phyloP scores from a whole-genome alignment of 2,329 filamentous ascomycete genomes.

The Aureobasidium sp. region DNA sequence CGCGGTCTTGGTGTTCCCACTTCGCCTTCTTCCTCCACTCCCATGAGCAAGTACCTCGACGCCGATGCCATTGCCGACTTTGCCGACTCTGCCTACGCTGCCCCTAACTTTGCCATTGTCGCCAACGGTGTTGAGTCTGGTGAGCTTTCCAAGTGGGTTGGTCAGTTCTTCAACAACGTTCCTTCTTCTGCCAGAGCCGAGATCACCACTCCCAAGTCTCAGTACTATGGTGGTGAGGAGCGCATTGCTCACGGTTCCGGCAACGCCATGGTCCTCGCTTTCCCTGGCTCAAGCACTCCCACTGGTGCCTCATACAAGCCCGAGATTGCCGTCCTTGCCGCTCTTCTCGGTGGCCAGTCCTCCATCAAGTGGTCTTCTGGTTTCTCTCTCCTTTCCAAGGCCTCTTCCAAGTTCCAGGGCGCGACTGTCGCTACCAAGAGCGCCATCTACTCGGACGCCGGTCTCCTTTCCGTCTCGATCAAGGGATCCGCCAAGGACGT shows the following conservation, averaged over 20 bases:
- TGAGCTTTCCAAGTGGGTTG: slow-evolving; percentile 80
- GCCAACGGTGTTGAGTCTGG: slow-evolving; percentile 76
- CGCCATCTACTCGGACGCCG: slow-evolving; percentile 85
- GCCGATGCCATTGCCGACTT: slow-evolving; percentile 68
- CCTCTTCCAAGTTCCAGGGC: slow-evolving; percentile 57
- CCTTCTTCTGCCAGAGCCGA: slow-evolving; percentile 46
- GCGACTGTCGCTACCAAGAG: slow-evolving; percentile 68
- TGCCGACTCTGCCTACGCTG: slow-evolving; percentile 72
- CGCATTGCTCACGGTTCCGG: slow-evolving; percentile 69
- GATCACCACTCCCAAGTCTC: slow-evolving; percentile 58
- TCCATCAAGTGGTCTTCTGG: slow-evolving; percentile 93
- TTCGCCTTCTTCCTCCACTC: slow-evolving; percentile 63
- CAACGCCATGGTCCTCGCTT: slow-evolving; percentile 82
- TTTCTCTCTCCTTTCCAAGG: slow-evolving; percentile 84
- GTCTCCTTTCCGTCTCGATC: slow-evolving; percentile 78
- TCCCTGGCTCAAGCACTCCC: slow-evolving; percentile 78
- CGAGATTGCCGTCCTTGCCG: slow-evolving; percentile 77
- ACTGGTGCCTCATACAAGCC: slow-evolving; percentile 73
- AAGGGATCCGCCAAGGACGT: slow-evolving; percentile 68
- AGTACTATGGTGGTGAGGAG: slow-evolving; percentile 95
- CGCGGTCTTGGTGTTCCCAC: slow-evolving; percentile 77
- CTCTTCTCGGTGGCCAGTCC: slow-evolving; percentile 83
- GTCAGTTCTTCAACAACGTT: slow-evolving; percentile 79
- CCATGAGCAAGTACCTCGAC: slow-evolving; percentile 73
- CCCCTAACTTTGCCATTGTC: slow-evolving; percentile 85